Base-by-base conservation (phyloP, 192 early-diverging fungal species). In the Coemansia sp. region DNA sequence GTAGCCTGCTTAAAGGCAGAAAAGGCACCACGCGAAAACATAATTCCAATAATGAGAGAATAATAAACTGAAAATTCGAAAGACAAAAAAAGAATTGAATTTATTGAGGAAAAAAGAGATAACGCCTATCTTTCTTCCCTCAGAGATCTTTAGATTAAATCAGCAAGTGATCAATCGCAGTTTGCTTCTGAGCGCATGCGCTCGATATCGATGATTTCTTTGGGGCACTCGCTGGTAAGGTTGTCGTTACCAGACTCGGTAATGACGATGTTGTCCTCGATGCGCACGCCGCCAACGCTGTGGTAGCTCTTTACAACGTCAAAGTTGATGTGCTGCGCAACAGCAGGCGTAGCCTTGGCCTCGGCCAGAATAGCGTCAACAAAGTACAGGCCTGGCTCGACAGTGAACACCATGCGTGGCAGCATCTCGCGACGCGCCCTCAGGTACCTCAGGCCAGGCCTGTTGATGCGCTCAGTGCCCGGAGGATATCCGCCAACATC, bases 341-440 rank as follows among this genome's bases (percentile, higher is more conserved):
- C 66, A 7, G 77, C 71, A 1, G 91, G 87, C 60, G 89, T 77
- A 1, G 84, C 73, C 34, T 90, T 75, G 4, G 91, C 91, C 13
- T 79, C 76, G 36, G 89, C 86, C 29, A 98, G 85, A 63, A 95
- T 86, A 4, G 87, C 89, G 66, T 93, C 91, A 52, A 94, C 92
- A 85, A 98, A 98, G 77, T 98, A 98, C 73, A 93, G 84, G 4
- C 96, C 96, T 20, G 96, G 96, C 79, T 98, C 96, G 27, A 96
- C 93, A 2, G 96, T 98, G 43, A 97, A 88, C 38, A 90, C 91
- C 94, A 95, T 95, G 24, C 92, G 92, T 16, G 88, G 83, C 42
- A 87, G 82, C 66, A 98, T 84, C 54, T 79, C 74, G 52, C 95
- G 88, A 12, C 93, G 86, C 75, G 93, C 86, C n/a, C 94, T 88